Evolutionary conservation across 2,329 filamentous ascomycete genomes (phyloP).

Genomic region (Arthrocladium fulminans): DNA sequence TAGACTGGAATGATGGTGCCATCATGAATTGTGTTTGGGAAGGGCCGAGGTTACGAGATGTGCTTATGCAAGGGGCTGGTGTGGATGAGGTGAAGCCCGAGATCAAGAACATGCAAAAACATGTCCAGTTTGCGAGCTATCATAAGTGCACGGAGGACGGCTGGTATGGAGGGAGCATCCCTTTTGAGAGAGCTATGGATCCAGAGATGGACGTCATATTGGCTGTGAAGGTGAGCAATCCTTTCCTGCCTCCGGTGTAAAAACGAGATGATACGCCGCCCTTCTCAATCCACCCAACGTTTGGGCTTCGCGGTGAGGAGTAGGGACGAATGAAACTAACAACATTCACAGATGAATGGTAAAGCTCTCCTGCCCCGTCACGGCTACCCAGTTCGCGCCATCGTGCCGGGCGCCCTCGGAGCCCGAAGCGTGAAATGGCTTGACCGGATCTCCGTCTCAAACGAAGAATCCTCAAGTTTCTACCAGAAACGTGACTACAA

Average conservation of each 20-base stretch:
- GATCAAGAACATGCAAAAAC: slow-evolving; percentile 25
- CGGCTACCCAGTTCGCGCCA: slow-evolving; percentile 44
- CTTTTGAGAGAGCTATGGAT: slow-evolving; percentile 38
- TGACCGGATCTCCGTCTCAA: slow-evolving; percentile 44
- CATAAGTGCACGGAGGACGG: slow-evolving; percentile 47
- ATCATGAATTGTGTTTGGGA: slow-evolving; percentile 54
- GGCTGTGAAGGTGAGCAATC: slow-evolving; percentile 36
- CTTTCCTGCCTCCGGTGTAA: not conserved
- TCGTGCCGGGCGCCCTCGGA: slow-evolving; percentile 46
- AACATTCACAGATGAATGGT: slow-evolving; percentile 42
- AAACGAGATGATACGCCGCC: no score
- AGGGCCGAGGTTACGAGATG: slow-evolving; percentile 45
- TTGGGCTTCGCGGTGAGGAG: not conserved
- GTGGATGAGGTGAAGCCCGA: slow-evolving; percentile 27
- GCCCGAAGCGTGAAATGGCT: slow-evolving; percentile 51
- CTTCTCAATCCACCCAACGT: no score
- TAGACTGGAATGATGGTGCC: slow-evolving; percentile 53
- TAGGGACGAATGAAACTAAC: no score
- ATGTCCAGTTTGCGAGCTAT: slow-evolving; percentile 50
- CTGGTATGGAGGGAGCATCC: slow-evolving; percentile 51
- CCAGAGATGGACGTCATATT: slow-evolving; percentile 39
- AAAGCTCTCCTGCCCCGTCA: slow-evolving; percentile 39
- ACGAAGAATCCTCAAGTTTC: slow-evolving; percentile 43
- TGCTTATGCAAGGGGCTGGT: slow-evolving; percentile 38
- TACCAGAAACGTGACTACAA: slow-evolving; percentile 55